Conservation (phyloP, 2,329 filamentous ascomycete species). For the Penicillium brevicompactum region DNA sequence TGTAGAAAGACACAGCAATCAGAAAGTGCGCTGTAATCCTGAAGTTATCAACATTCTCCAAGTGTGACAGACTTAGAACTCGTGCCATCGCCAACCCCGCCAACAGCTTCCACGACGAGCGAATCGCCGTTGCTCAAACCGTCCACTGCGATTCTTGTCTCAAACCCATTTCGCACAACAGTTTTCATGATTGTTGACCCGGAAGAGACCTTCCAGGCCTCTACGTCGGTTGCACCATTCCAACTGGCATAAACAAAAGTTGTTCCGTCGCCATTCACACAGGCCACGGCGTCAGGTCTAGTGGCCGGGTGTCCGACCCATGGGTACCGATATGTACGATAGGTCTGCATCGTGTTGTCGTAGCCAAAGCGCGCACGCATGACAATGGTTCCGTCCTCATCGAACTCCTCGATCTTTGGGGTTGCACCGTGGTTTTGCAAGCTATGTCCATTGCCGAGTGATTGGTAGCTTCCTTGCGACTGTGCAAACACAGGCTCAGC, state of each 20-base stretch:
- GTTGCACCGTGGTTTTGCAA: slow-evolving; percentile 36
- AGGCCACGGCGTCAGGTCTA: slow-evolving; percentile 13
- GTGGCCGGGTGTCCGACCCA: slow-evolving; percentile 12
- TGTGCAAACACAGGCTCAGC: slow-evolving; percentile 23
- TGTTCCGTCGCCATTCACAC: background rate
- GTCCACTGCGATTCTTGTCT: slow-evolving; percentile 15
- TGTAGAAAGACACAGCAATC: background rate
- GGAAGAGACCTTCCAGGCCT: slow-evolving; percentile 13
- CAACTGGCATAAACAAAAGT: slow-evolving; percentile 37
- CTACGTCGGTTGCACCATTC: slow-evolving; percentile 36
- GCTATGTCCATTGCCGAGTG: slow-evolving; percentile 24
- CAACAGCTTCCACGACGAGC: slow-evolving; percentile 13
- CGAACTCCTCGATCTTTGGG: slow-evolving; percentile 35
- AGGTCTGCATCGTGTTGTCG: slow-evolving; percentile 25
- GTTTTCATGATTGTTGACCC: slow-evolving; percentile 7
- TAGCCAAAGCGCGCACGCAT: slow-evolving; percentile 30
- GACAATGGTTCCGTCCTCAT: slow-evolving; percentile 24
- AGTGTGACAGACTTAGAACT: slow-evolving; percentile 4
- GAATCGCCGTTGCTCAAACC: slow-evolving; percentile 4
- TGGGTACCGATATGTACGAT: slow-evolving; percentile 23
- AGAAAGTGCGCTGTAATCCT: background rate
- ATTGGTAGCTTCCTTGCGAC: slow-evolving; percentile 31
- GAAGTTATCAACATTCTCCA: slow-evolving; percentile 1
- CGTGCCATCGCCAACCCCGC: slow-evolving; percentile 10
- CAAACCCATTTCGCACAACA: slow-evolving; percentile 17